Evolutionary conservation across 768 basidiomycete genomes (phyloP), one percentile per base, ranked within the genome.

Genomic region (Clavaria fumosa): DNA sequence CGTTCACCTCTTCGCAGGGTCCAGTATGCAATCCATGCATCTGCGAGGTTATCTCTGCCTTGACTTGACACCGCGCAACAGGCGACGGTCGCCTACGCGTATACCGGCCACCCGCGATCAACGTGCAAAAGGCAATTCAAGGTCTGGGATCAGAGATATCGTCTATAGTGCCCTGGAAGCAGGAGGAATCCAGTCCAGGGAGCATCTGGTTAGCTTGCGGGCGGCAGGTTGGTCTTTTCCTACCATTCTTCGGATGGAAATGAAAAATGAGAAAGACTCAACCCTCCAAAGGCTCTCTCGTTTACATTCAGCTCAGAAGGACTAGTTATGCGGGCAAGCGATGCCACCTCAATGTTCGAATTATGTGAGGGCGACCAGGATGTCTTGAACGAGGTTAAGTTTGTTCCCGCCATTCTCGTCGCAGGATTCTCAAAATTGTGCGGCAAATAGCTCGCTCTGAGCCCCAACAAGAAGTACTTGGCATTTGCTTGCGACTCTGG

Each of bases 401-500:
- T 19, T 14, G 26, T 20, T 38, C 23, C 18, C 35, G 27, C 23
- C 30, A 5, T 21, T 35, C 34, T 20, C 10, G 3, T 23, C 22
- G 26, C 26, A 9, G 31, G 17, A 22, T 35, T 35, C 47, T 60
- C 42, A 63, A 44, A n/a, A n/a, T n/a, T n/a, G 50, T 51, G 47
- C 49, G 51, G 61, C 55, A 68, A 61, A 53, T 54, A 86, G 82
- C 69, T 85, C 50, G 63, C 63, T 42, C 47, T 83, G 45, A 76
- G 72, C 54, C 45, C 51, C 20, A 67, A 69, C 43, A 64, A 66
- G 51, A 61, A 62, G 47, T 48, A 70, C 53, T 45, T 86, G 30
- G 80, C 78, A 4, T 84, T 80, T 53, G 70, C 72, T 42, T 65
- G 68, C 21, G 85, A 88, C 53, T 68, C 69, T 14, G 84, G 84